These are phyloP conservation scores for Immersiporthe knoxdaviesiana DNA, from an alignment of 2,329 filamentous ascomycete species.

Conservation along the genomic window DNA sequence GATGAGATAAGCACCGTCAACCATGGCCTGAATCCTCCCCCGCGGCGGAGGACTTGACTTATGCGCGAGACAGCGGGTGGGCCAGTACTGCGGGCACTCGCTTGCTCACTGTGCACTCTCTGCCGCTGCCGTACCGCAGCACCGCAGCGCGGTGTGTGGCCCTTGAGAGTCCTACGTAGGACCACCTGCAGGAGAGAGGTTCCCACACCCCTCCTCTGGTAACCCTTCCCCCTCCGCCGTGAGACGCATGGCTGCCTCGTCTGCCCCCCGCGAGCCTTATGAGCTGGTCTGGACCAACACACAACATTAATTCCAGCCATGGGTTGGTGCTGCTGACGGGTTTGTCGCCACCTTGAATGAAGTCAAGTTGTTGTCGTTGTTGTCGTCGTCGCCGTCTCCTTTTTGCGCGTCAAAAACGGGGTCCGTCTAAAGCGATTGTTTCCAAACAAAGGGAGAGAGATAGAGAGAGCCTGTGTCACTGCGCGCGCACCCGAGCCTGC, in stretches of 20 bases:
- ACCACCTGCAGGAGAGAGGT: constrained; percentile 1
- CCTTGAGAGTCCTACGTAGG: constrained; percentile 1
- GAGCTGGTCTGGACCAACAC: background rate
- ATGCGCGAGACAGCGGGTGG: background rate
- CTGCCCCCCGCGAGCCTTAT: constrained; percentile 1
- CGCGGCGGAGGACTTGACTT: background rate
- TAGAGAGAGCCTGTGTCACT: background rate
- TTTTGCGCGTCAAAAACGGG: background rate
- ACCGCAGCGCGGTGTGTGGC: background rate
- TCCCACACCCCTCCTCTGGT: background rate
- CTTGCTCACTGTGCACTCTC: background rate
- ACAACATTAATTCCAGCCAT: background rate
- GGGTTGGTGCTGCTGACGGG: constrained; percentile 6
- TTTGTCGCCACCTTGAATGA: constrained; percentile 8
- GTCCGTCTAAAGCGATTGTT: background rate
- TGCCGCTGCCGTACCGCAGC: background rate
- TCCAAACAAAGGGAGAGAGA: constrained; percentile 6
- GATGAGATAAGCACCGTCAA: background rate
- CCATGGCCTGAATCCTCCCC: background rate
- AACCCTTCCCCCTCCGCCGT: background rate
- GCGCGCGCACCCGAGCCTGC: background rate
- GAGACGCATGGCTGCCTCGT: background rate
- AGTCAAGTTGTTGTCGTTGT: background rate
- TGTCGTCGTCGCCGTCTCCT: background rate
- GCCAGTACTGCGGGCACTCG: background rate